These are phyloP conservation scores for Geotrichum citri-aurantii DNA, from an alignment of 1,139 yeast genomes.

Conservation along the genomic window DNA sequence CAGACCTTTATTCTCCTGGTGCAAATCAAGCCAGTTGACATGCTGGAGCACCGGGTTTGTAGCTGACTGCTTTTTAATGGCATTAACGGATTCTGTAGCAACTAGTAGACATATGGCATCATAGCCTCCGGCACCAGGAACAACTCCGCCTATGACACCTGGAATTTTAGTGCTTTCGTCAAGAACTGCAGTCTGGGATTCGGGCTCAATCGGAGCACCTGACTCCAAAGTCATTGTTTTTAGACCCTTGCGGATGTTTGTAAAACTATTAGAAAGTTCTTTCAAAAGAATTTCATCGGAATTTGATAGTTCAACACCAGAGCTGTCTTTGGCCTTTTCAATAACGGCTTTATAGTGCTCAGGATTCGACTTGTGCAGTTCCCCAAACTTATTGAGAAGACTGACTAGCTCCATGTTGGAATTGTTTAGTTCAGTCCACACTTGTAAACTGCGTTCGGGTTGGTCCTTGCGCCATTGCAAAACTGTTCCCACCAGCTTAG, in stretches of 20 bases:
- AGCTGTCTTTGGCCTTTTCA: conserved; percentile 5
- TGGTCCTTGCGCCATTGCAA: conserved; percentile 58
- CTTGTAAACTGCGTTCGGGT: conserved; percentile 45
- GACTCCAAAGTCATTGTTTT: conserved; percentile 56
- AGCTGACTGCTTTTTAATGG: conserved; percentile 38
- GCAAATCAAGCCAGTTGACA: conserved; percentile 35
- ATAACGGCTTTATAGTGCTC: conserved; percentile 18
- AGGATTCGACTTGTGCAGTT: conserved; percentile 24
- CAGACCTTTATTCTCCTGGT: conserved; percentile 35
- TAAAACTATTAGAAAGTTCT: conserved; percentile 34
- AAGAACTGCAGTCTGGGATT: conserved; percentile 63
- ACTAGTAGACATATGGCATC: conserved; percentile 82
- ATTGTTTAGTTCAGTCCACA: conserved; percentile 52
- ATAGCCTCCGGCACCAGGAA: conserved; percentile 97
- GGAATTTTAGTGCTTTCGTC: conserved; percentile 50
- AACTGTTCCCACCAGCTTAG: conserved; percentile 75
- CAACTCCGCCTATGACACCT: conserved; percentile 90
- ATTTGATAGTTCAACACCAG: conserved; percentile 22
- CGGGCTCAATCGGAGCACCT: conserved; percentile 87
- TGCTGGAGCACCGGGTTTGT: conserved; percentile 24
- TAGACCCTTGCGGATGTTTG: conserved; percentile 49
- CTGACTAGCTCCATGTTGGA: conserved; percentile 56
- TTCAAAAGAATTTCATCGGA: conserved; percentile 16
- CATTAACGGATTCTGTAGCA: conserved; percentile 42
- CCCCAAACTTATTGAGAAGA: conserved; percentile 42